Evolutionary conservation across 2,329 filamentous ascomycete species (phyloP).

Genomic region (Fusarium gaditjirri): DNA sequence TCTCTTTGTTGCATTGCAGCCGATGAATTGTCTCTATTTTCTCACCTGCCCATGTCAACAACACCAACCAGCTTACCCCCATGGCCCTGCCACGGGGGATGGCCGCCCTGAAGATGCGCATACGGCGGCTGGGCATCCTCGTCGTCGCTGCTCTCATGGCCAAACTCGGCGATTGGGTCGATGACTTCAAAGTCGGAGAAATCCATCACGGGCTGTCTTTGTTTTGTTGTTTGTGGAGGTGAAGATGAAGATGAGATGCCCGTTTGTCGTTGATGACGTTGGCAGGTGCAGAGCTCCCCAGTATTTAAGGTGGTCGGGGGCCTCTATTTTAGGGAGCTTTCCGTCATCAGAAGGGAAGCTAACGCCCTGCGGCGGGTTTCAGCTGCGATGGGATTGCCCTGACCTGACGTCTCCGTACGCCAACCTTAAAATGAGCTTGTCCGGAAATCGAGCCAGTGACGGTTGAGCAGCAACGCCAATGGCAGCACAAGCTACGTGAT

Average conservation of each 20-base stretch:
- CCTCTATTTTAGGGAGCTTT: neutral
- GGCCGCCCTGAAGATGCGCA: constrained; percentile 22
- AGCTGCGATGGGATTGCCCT: constrained; percentile 9
- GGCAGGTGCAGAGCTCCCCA: constrained; percentile 8
- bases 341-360: constrained; percentile 2
- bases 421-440: constrained; percentile 26
- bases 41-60: constrained; percentile 53
- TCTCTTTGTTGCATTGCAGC: neutral
- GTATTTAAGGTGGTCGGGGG: constrained; percentile 19
- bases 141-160: constrained; percentile 22
- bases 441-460: constrained; percentile 27
- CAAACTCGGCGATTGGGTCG: constrained; percentile 38
- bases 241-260: neutral
- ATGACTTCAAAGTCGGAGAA: constrained; percentile 43
- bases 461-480: constrained; percentile 11
- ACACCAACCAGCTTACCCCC: constrained; percentile 47
- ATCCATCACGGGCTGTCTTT: constrained; percentile 25
- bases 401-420: neutral
- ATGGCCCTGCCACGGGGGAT: constrained; percentile 47
- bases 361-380: constrained; percentile 18
- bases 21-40: neutral
- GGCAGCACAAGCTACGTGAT: neutral
- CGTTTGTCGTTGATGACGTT: constrained; percentile 12
- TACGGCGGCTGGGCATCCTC: constrained; percentile 12
- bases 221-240: constrained; percentile 10